Conservation (phyloP, 2,329 filamentous ascomycete genomes). For the Trichoderma brevicompactum region DNA sequence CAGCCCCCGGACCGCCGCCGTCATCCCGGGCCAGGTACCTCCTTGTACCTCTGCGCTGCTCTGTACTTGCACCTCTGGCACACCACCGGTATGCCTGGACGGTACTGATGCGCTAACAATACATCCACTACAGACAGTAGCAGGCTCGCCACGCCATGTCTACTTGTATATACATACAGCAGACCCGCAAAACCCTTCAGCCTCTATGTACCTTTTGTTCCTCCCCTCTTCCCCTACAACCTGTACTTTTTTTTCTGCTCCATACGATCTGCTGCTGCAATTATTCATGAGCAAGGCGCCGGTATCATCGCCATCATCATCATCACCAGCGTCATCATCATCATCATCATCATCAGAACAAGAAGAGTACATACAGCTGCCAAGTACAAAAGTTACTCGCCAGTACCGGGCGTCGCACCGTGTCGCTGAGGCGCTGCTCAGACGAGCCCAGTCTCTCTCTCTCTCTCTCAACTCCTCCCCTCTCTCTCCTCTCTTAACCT, state of each 20-base stretch:
- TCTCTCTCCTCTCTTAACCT: not conserved
- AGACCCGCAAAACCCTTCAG: conserved; percentile 1
- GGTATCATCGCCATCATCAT: not conserved
- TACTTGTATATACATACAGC: too few species aligned
- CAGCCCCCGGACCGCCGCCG: conserved; percentile 24
- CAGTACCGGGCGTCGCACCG: too few species aligned
- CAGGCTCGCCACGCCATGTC: conserved; percentile 6
- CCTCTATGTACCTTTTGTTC: not conserved
- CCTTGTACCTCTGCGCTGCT: conserved; percentile 1
- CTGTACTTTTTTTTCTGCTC: not conserved
- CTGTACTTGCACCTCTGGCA: not conserved
- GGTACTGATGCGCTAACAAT: too few species aligned
- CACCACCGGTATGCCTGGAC: too few species aligned
- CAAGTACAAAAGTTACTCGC: not conserved
- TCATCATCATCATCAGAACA: too few species aligned
- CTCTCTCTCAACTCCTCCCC: not conserved
- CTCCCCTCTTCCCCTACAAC: not conserved
- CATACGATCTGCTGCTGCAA: not conserved
- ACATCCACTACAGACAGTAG: too few species aligned
- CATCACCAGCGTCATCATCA: too few species aligned
- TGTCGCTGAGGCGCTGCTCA: too few species aligned
- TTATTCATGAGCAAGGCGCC: not conserved
- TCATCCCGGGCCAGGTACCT: conserved; percentile 26
- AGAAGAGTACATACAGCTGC: too few species aligned
- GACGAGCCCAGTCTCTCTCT: too few species aligned